phyloP scores from a whole-genome alignment of 2,329 filamentous ascomycete genomes.

The Pseudogymnoascus sp. region DNA sequence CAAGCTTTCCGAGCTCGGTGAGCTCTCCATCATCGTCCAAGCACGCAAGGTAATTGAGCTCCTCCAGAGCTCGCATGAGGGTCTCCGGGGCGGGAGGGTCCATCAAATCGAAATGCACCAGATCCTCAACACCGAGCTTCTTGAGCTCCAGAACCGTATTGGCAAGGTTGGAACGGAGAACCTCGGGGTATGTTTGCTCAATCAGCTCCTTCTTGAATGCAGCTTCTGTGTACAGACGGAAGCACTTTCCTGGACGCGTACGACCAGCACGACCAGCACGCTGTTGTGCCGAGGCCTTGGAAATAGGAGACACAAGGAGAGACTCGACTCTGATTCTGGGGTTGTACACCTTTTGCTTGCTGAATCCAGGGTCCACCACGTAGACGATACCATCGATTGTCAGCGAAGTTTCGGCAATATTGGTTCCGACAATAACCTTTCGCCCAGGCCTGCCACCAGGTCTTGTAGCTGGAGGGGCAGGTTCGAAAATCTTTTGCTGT shows the following conservation, averaged over 20 bases:
- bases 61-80: constrained; percentile 93
- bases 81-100: constrained; percentile 96
- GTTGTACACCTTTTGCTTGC: constrained; percentile 99
- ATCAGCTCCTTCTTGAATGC: constrained; percentile 98
- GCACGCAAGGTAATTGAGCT: constrained; percentile 94
- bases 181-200: constrained; percentile 93
- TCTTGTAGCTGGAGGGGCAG: constrained; percentile 64
- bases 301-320: constrained; percentile 93
- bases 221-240: constrained; percentile 87
- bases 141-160: constrained; percentile 95
- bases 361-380: constrained; percentile 97
- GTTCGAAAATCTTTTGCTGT: constrained; percentile 92
- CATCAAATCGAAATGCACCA: constrained; percentile 98
- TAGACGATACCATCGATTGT: constrained; percentile 99
- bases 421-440: constrained; percentile 90
- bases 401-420: constrained; percentile 94
- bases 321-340: constrained; percentile 94
- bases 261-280: constrained; percentile 97
- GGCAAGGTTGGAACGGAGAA: constrained; percentile 86
- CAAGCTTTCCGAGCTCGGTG: constrained; percentile 73
- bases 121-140: constrained; percentile 89
- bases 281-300: constrained; percentile 94
- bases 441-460: constrained; percentile 78
- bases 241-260: constrained; percentile 97
- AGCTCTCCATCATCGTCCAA: constrained; percentile 94